phyloP scores from a whole-genome alignment of 176 grass and related monocot species.

The Paspalum notatum region DNA sequence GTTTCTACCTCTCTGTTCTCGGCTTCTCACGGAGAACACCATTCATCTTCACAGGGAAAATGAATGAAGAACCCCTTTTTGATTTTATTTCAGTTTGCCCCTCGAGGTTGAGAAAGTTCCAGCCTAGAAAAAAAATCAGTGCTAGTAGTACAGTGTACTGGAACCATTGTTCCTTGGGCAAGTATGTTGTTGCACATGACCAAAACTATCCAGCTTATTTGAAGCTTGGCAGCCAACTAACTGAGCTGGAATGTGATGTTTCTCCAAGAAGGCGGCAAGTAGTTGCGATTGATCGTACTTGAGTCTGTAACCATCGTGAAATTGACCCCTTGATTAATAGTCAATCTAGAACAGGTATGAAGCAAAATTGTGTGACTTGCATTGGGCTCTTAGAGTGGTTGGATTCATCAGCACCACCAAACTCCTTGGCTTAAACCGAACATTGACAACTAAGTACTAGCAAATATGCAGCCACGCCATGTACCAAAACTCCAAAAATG shows the following conservation, averaged over 20 bases:
- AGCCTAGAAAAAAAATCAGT: neutral
- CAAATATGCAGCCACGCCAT: too few relatives aligned
- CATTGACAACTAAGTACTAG: neutral
- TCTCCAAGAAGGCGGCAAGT: neutral
- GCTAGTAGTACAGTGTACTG: neutral
- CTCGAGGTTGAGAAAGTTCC: neutral
- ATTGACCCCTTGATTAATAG: conserved; percentile 7
- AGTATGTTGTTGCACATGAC: neutral
- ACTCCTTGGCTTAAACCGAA: neutral
- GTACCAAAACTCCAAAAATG: conserved; percentile 22
- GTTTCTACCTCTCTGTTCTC: too few relatives aligned
- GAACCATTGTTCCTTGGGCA: neutral
- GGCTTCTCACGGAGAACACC: neutral
- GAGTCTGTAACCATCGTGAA: conserved; percentile 19
- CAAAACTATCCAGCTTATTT: neutral
- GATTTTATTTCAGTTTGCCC: neutral
- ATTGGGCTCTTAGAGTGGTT: neutral
- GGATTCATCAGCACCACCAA: neutral
- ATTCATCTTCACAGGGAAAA: neutral
- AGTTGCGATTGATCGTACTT: neutral
- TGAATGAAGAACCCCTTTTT: neutral
- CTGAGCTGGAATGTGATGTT: conserved; percentile 1
- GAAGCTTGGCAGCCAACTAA: conserved; percentile 21
- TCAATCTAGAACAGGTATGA: neutral
- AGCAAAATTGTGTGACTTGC: neutral